Conservation (phyloP, 495 filamentous ascomycete species). For the Penicillium arizonense region DNA sequence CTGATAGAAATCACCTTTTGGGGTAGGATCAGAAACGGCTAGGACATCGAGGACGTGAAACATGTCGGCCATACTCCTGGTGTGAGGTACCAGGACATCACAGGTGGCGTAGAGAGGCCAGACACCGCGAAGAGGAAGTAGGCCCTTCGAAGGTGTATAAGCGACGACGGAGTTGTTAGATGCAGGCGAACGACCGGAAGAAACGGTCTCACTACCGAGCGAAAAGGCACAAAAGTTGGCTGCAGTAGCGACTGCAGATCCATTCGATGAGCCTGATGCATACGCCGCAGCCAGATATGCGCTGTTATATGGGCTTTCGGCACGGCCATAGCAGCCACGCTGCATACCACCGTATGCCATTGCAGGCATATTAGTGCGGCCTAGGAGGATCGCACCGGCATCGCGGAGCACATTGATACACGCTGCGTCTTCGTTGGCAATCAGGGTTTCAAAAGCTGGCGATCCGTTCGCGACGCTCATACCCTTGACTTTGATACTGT, state of each 20-base stretch:
- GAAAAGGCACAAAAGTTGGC: conserved; percentile 38
- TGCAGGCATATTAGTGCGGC: conserved; percentile 45
- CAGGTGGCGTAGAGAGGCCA: conserved; percentile 39
- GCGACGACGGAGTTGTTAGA: conserved; percentile 38
- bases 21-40: conserved; percentile 22
- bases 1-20: conserved; percentile 34
- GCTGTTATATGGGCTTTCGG: conserved; percentile 34
- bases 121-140: conserved; percentile 34
- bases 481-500: conserved; percentile 69
- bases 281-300: conserved; percentile 34
- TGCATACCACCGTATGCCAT: conserved; percentile 45
- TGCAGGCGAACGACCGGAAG: conserved; percentile 37
- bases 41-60: conserved; percentile 33
- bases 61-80: conserved; percentile 30
- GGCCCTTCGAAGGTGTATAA: conserved; percentile 36
- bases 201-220: conserved; percentile 38
- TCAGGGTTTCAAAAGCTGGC: conserved; percentile 56
- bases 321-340: conserved; percentile 35
- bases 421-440: conserved; percentile 63
- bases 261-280: conserved; percentile 38
- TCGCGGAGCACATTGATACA: conserved; percentile 58
- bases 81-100: conserved; percentile 37
- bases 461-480: conserved; percentile 55
- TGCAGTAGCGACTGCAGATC: conserved; percentile 36
- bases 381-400: conserved; percentile 65